These are phyloP conservation scores for Fomitopsis pulvina DNA, from an alignment of 768 basidiomycete genomes.

Conservation along the genomic window DNA sequence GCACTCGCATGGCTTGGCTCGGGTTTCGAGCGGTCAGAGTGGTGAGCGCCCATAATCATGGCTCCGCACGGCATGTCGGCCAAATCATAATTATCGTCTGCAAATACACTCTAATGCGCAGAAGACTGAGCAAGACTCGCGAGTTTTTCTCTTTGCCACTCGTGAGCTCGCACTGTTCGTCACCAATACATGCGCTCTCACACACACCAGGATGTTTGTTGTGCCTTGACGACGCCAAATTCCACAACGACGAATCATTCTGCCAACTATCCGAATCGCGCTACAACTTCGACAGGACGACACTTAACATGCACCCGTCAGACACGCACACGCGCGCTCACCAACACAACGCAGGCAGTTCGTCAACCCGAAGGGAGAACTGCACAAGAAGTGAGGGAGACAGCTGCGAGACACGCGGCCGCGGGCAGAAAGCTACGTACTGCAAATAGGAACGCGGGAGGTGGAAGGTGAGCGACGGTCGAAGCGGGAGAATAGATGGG, in stretches of 20 bases:
- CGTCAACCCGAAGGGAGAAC: constrained; percentile 47
- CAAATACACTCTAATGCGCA: too few species aligned
- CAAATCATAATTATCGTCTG: too few species aligned
- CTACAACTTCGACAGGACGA: background rate
- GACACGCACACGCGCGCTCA: constrained; percentile 36
- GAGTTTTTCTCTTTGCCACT: too few species aligned
- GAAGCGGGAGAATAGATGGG: background rate
- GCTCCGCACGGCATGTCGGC: too few species aligned
- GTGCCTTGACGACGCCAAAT: background rate
- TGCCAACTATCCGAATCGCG: background rate
- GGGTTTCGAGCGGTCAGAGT: too few species aligned
- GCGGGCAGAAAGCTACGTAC: background rate
- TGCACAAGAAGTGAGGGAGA: constrained; percentile 20
- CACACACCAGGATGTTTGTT: too few species aligned
- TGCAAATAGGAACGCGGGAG: background rate
- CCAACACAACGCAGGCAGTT: constrained; percentile 30
- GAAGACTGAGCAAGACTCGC: too few species aligned
- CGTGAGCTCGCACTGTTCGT: too few species aligned
- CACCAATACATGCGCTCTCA: too few species aligned
- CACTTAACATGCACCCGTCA: background rate
- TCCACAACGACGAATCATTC: background rate
- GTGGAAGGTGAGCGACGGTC: background rate
- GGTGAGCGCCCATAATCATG: too few species aligned
- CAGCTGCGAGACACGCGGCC: constrained; percentile 18
- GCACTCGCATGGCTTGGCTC: too few species aligned